Conservation (phyloP, 2,329 filamentous ascomycete genomes). For the Lachnellula willkommii region DNA sequence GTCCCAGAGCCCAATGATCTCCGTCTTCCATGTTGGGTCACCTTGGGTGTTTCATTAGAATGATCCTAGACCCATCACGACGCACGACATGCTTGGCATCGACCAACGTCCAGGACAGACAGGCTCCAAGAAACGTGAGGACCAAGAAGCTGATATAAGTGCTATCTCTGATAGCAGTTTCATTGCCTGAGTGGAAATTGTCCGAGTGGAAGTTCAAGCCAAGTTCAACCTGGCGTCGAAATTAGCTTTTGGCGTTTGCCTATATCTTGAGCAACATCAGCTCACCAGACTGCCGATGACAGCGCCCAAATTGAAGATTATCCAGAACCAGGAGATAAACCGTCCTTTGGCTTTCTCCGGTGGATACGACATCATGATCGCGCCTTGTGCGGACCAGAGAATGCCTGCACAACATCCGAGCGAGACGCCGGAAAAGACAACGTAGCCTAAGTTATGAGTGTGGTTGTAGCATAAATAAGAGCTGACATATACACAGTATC, state of each 20-base stretch:
- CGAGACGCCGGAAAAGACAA: slow-evolving; percentile 69
- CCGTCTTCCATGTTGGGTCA: slow-evolving; percentile 79
- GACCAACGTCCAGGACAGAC: slow-evolving; percentile 56
- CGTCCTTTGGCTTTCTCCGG: slow-evolving; percentile 73
- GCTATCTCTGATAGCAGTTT: slow-evolving; percentile 59
- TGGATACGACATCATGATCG: slow-evolving; percentile 85
- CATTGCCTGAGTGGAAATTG: slow-evolving; percentile 53
- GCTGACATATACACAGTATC: slow-evolving; percentile 68
- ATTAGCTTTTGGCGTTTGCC: background rate
- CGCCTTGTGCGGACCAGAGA: slow-evolving; percentile 74
- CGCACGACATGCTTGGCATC: slow-evolving; percentile 68
- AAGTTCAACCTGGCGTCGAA: slow-evolving; percentile 52
- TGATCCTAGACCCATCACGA: slow-evolving; percentile 69
- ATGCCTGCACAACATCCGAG: slow-evolving; percentile 72
- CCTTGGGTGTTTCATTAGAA: slow-evolving; percentile 81
- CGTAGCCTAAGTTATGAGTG: slow-evolving; percentile 46
- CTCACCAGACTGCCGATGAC: slow-evolving; percentile 67
- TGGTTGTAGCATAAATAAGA: slow-evolving; percentile 49
- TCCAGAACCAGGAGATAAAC: slow-evolving; percentile 88
- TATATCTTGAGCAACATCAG: slow-evolving; percentile 16
- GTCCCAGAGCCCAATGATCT: slow-evolving; percentile 67
- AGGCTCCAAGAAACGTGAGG: slow-evolving; percentile 65
- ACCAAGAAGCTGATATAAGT: slow-evolving; percentile 80
- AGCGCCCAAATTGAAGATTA: slow-evolving; percentile 85
- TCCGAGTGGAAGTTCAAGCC: slow-evolving; percentile 61